Evolutionary conservation across 805 yeast species (phyloP).

Genomic region (Starmera dryadoides): DNA sequence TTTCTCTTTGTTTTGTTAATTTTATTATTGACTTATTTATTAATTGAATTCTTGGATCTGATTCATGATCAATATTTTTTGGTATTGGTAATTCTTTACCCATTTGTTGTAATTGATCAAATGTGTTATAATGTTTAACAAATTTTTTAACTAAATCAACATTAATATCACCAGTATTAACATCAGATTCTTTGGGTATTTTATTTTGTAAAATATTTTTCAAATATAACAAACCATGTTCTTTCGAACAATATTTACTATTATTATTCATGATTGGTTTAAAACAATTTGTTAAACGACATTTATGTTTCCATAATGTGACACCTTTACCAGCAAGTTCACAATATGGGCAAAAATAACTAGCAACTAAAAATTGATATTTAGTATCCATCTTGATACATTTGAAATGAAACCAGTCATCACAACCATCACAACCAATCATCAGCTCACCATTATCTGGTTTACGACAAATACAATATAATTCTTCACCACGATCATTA

Average conservation of each 20-base stretch:
- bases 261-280: constrained; percentile 37
- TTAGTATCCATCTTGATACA: constrained; percentile 57
- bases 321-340: constrained; percentile 34
- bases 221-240: constrained; percentile 47
- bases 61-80: constrained; percentile 20
- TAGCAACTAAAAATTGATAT: constrained; percentile 48
- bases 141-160: constrained; percentile 8
- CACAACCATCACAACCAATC: constrained; percentile 95
- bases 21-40: not conserved
- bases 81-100: constrained; percentile 39
- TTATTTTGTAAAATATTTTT: constrained; percentile 1
- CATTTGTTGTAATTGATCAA: constrained; percentile 18
- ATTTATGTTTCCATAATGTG: constrained; percentile 71
- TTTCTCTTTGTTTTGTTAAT: not conserved
- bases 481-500: constrained; percentile 48
- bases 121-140: constrained; percentile 3
- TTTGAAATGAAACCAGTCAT: constrained; percentile 86
- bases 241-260: constrained; percentile 69
- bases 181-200: not conserved
- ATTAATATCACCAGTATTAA: constrained; percentile 1
- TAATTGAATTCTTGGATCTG: constrained; percentile 6
- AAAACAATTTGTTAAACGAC: constrained; percentile 53
- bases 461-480: constrained; percentile 71
- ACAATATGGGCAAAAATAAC: constrained; percentile 72
- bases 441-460: constrained; percentile 77